Evolutionary conservation across 1,139 yeast species (phyloP).

Genomic region (Blastobotrys proliferans): DNA sequence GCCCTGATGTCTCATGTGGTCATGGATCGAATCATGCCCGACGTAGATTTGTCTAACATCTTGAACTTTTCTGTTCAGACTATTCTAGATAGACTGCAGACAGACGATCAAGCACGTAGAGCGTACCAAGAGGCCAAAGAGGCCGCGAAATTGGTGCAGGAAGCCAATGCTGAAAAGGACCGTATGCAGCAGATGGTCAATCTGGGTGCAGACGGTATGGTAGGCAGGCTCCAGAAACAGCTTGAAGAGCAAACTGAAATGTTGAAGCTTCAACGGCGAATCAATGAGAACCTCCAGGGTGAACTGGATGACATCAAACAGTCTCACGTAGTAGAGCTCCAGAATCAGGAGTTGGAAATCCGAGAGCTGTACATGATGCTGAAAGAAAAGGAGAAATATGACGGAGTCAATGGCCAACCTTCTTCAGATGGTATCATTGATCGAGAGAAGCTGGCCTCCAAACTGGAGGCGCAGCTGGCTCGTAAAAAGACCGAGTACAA

Average conservation of each 20-base stretch:
- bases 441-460: constrained; percentile 39
- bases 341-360: constrained; percentile 82
- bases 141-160: constrained; percentile 65
- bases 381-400: constrained; percentile 32
- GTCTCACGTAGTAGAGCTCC: constrained; percentile 70
- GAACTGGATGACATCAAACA: constrained; percentile 69
- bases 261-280: constrained; percentile 60
- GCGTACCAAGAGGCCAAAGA: constrained; percentile 73
- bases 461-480: constrained; percentile 56
- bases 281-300: constrained; percentile 56
- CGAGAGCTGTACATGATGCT: constrained; percentile 76
- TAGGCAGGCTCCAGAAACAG: constrained; percentile 66
- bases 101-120: constrained; percentile 84
- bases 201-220: constrained; percentile 80
- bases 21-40: constrained; percentile 47
- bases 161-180: constrained; percentile 82
- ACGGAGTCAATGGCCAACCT: constrained; percentile 2
- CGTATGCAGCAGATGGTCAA: constrained; percentile 68
- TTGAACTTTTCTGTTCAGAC: constrained; percentile 81
- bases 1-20: constrained; percentile 80
- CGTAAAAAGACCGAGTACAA: constrained; percentile 60
- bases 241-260: constrained; percentile 70
- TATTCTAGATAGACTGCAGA: constrained; percentile 70
- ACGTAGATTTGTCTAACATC: constrained; percentile 65
- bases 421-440: constrained; percentile 30